Base-by-base conservation (phyloP, 2,329 filamentous ascomycete genomes). In the Aspergillus sp. region DNA sequence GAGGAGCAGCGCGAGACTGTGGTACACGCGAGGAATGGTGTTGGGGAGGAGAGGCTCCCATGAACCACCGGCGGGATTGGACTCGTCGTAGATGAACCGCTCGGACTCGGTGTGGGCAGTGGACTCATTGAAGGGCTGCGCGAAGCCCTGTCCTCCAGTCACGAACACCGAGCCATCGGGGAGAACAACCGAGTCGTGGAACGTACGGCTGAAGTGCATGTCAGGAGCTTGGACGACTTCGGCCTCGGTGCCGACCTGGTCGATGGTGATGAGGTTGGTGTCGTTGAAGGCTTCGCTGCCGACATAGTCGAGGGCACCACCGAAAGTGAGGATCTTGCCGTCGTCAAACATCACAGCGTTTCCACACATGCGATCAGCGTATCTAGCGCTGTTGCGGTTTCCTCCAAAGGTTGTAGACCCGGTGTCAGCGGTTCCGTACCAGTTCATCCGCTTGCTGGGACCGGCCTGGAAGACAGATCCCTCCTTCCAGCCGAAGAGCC, bases 371-470 rank as follows among this genome's bases (percentile, higher is more conserved):
- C 55, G 43, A 34, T 62, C 48, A 0, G 30, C n/a, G n/a, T n/a
- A n/a, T 13, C 54, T 43, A 9, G 38, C 26, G 26, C 9, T 4
- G 9, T 30, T 30, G 26, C 26, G 26, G 26, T 30, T 30, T 4
- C 26, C 26, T 3, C 9, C 26, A 30, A 30, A 30, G 26, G 9
- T 1, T 30, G 26, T 30, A 11, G 26, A 30, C 0, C 26, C 26
- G 26, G 26, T 38, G 11, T 76, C 78, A 1, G 62, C 63, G 0
- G 78, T 81, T 30, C 74, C 71, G 62, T 81, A 86, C 84, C 84
- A 87, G 64, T 86, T 80, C 79, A 85, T 84, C 1, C 72, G 70
- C 48, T 71, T 78, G 53, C 77, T 80, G 1, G 83, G 83, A 0
- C 83, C 83, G 2, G 81, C 83, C 62, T 85, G 82, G 66, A 85